Base-by-base conservation (phyloP, 1,284 basidiomycete species). In the Fomitiporia mediterranea region DNA sequence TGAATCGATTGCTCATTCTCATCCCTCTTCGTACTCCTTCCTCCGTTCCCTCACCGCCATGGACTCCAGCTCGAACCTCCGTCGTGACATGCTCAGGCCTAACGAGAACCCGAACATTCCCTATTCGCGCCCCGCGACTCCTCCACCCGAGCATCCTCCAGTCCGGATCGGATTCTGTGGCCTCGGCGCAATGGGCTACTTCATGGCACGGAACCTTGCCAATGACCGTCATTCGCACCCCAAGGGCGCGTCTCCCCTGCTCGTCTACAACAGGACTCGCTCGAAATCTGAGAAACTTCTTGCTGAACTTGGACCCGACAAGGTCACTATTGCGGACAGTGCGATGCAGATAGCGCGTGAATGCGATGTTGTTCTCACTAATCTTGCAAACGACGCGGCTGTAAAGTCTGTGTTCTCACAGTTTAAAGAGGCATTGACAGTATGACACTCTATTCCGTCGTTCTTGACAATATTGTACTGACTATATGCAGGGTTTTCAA, bases 291-390 rank as follows among this genome's bases (percentile, higher is more conserved):
- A 87, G 59, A 72, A 74, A 40, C 76, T 89, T 1, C 66, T 73
- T 3, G 69, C 78, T 37, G 79, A 84, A 57, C 63, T 87, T 23
- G 82, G 83, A 15, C 64, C 74, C 23, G 67, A 72, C 51, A 76
- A 77, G 60, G 70, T 84, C 64, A 67, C 67, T 32, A 74, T 88
- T 44, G 84, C 85, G 2, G 69, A 79, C 21, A 72, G 72, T 54
- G 70, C 79, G 17, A 79, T 74, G 43, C 75, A 89, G 58, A 63
- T 92, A 55, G 88, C 77, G 0, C 66, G 61, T 11, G 74, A 85
- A 64, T 89, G 88, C 67, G 91, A 96, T 70, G 72, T 96, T 62
- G 80, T 96, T 65, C 74, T 96, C 66, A 89, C 89, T 40, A 86
- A 81, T 60, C 77, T 96, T 27, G 78, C 81, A 13, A 81, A 80